A percentile compares a stretch with the other conserved stretches of the same genome.
Evolutionary conservation across 2,329 filamentous ascomycete genomes (phyloP).

Genomic region (Fusarium lyarnte): DNA sequence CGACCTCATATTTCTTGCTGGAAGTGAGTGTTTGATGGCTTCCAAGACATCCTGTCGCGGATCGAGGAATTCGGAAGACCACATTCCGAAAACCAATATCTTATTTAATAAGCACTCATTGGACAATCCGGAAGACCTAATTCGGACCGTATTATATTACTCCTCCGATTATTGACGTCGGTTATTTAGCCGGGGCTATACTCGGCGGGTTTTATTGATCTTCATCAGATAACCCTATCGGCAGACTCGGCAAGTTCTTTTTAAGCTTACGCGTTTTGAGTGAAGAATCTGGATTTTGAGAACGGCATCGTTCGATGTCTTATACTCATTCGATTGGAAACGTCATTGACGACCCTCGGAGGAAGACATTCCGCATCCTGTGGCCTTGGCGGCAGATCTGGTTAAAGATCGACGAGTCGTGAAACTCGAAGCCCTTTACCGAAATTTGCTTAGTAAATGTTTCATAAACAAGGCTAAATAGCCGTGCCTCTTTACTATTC

Average conservation of each 20-base stretch:
- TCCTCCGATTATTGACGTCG: not conserved
- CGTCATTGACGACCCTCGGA: not conserved
- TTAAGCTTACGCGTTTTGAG: not conserved
- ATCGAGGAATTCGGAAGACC: slow-evolving; percentile 17
- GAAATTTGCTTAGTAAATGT: not conserved
- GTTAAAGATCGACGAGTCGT: not conserved
- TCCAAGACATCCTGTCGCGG: not conserved
- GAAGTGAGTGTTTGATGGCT: not conserved
- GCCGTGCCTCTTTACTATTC: not conserved
- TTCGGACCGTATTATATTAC: not conserved
- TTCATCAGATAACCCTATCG: not conserved
- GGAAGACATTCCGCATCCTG: slow-evolving; percentile 7
- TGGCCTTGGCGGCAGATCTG: not conserved
- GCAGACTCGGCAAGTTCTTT: not conserved
- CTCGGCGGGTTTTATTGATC: not conserved
- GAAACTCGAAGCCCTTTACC: not conserved
- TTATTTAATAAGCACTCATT: not conserved
- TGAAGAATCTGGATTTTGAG: not conserved
- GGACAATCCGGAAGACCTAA: not conserved
- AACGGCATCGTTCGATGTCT: not conserved
- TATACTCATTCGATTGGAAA: not conserved
- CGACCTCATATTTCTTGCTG: not conserved
- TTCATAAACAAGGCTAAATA: not conserved
- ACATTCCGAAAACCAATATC: slow-evolving; percentile 3
- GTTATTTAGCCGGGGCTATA: not conserved